Base-by-base conservation (phyloP, 176 grass and related monocot species). In the Neostapfia colusana region DNA sequence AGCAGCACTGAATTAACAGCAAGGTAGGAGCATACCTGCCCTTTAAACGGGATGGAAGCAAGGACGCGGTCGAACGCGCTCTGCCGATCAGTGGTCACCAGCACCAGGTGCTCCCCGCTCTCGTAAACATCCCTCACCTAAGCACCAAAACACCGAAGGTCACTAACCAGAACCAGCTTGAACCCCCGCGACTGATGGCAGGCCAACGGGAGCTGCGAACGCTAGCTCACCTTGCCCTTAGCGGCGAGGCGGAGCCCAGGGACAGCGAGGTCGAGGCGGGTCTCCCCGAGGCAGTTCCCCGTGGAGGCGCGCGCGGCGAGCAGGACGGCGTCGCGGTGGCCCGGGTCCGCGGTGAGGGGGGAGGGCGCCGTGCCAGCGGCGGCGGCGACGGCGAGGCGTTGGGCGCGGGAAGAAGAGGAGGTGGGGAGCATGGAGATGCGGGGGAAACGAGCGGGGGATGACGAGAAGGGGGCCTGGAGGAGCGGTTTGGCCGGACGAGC, bases 1-100 rank as follows among this genome's bases (percentile, higher is more conserved):
- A 63, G 6, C 20, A 28, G 17, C 62, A 18, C 58, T 43, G 41
- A 38, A 23, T 74, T 23, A 50, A 13, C 2, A 17, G 1, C 21
- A 50, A 11, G 1, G 23, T 11, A 20, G 41, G 42, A 77, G 27
- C 38, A 80, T 64, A 99, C 95, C 95, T 95, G 95, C 51, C 95
- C 95, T 90, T 95, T 99, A 49, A 99, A 99, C 21, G 95, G 95
- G 62, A 99, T 92, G 46, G 91, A 99, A 55, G 95, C 91, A 31
- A 99, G 85, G 36, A 95, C 77, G 28, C 95, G 89, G 71, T 99
- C 95, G 76, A 99, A 95, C 4, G 95, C 91, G 77, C 95, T 99
- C 80, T 99, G 95, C 39, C 95, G 76, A 64, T 99, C 91, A 4
- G 95, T 95, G 63, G 95, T 99, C 80, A 95, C 91, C n/a, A 99